phyloP scores from a whole-genome alignment of 306 rosid genomes.

The Coriaria nepalensis region DNA sequence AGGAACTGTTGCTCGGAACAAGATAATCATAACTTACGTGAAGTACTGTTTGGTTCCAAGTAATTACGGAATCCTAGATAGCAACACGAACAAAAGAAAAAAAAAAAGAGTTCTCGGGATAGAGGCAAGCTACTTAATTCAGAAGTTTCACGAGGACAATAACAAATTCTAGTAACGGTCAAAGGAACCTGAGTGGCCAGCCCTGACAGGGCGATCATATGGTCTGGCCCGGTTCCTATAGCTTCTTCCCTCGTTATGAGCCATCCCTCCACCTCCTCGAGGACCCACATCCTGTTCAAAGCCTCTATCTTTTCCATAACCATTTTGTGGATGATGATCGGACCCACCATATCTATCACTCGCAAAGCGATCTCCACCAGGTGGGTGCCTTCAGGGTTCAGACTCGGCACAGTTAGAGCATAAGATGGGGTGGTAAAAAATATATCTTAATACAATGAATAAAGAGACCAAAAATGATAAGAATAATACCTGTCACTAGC shows the following conservation, averaged over 20 bases:
- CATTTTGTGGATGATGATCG: slow-evolving; percentile 65
- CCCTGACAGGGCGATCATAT: slow-evolving; percentile 65
- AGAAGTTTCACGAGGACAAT: slow-evolving; percentile 1
- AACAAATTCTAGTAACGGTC: slow-evolving; percentile 46
- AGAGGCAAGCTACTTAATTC: no score
- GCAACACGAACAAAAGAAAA: no score
- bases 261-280: slow-evolving; percentile 50
- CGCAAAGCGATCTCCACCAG: slow-evolving; percentile 53
- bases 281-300: slow-evolving; percentile 57
- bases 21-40: no score
- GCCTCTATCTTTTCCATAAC: slow-evolving; percentile 69
- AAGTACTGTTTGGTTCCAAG: no score
- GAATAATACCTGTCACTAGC: slow-evolving; percentile 53
- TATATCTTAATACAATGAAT: no score
- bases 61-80: no score
- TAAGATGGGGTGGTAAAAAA: background rate
- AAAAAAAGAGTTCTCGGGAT: no score
- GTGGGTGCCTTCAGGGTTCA: slow-evolving; percentile 40
- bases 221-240: slow-evolving; percentile 71
- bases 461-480: background rate
- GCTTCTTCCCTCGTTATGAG: slow-evolving; percentile 59
- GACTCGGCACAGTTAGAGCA: background rate
- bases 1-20: no score
- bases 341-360: slow-evolving; percentile 62
- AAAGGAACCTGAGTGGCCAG: slow-evolving; percentile 50